phyloP scores from a whole-genome alignment of 2,329 filamentous ascomycete species.

The Parascedosporium putredinis region DNA sequence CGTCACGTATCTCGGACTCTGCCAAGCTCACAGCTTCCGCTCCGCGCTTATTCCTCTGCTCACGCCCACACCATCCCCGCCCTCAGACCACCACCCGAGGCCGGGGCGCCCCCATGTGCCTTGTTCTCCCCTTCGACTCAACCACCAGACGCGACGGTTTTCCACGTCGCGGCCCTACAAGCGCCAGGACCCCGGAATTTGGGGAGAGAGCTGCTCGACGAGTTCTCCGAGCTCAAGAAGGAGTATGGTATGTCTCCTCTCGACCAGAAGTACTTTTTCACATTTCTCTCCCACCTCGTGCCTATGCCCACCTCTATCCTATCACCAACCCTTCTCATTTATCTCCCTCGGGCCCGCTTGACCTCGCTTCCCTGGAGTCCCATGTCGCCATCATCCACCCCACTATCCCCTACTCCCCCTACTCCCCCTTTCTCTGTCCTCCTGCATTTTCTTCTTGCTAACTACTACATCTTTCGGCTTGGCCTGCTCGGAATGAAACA shows the following conservation, averaged over 20 bases:
- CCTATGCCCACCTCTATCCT: too few species aligned
- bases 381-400: background rate
- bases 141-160: too few species aligned
- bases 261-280: too few species aligned
- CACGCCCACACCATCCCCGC: background rate
- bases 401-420: background rate
- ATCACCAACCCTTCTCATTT: too few species aligned
- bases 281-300: too few species aligned
- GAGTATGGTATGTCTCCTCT: conserved; percentile 6
- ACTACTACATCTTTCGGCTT: background rate
- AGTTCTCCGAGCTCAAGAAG: conserved; percentile 10
- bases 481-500: background rate
- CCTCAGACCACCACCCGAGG: background rate
- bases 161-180: background rate
- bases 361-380: too few species aligned
- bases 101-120: background rate
- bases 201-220: conserved; percentile 10
- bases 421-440: background rate
- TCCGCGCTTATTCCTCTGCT: conserved; percentile 2
- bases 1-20: background rate
- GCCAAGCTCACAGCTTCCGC: conserved; percentile 3
- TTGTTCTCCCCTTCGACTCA: background rate
- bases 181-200: conserved; percentile 1
- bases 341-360: too few species aligned
- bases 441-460: too few species aligned